Percentiles rank a stretch among this genome's conserved stretches.
phyloP scores from a whole-genome alignment of 108 stramenopile species.

The Nannochloropsis salina region DNA sequence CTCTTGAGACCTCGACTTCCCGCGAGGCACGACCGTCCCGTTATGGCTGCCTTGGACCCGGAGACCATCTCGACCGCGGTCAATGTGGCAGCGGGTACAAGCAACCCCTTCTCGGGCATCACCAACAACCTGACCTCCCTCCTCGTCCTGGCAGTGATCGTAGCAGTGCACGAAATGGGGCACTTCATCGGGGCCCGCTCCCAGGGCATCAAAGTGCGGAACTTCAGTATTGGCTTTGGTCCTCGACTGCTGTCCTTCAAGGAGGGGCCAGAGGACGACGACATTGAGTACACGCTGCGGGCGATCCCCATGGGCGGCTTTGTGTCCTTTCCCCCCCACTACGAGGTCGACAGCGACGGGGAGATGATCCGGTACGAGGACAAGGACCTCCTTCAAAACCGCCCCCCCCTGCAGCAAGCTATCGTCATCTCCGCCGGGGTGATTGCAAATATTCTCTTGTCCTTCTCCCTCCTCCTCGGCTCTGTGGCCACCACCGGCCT shows the following conservation, averaged over 20 bases:
- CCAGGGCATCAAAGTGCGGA: constrained; percentile 35
- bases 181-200: constrained; percentile 37
- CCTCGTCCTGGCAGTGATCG: constrained; percentile 28
- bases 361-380: background rate
- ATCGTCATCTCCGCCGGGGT: constrained; percentile 37
- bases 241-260: constrained; percentile 36
- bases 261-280: background rate
- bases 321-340: constrained; percentile 46
- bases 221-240: constrained; percentile 38
- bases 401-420: constrained; percentile 31
- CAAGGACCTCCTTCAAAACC: background rate
- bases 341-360: constrained; percentile 31
- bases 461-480: constrained; percentile 34
- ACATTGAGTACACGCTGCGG: constrained; percentile 33
- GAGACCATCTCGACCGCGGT: background rate
- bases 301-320: constrained; percentile 42
- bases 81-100: background rate
- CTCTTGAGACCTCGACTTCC: background rate
- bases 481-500: constrained; percentile 28
- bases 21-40: background rate
- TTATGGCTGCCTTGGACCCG: background rate
- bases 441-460: constrained; percentile 36
- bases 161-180: constrained; percentile 39
- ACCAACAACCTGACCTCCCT: constrained; percentile 22
- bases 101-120: background rate